phyloP scores from a whole-genome alignment of 305 asterid species.

The Fraxinus sp. region DNA sequence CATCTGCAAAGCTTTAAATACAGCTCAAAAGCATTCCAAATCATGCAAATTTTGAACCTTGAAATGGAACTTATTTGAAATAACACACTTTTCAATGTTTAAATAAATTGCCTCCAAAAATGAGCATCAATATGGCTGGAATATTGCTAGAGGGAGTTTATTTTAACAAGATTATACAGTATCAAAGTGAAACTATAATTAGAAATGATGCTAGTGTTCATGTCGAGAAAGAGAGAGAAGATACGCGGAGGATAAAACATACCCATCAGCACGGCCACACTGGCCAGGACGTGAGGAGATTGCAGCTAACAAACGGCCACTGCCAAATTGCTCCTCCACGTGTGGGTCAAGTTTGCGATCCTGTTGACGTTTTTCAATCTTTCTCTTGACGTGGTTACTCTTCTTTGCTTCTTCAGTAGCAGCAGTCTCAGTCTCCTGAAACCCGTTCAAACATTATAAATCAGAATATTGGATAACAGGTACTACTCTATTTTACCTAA shows the following conservation, averaged over 20 bases:
- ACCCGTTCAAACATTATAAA: not conserved
- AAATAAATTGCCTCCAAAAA: not conserved
- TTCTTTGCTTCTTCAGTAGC: conserved; percentile 39
- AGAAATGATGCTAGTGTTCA: not conserved
- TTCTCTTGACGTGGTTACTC: conserved; percentile 46
- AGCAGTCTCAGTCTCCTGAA: conserved; percentile 35
- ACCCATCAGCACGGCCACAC: conserved; percentile 54
- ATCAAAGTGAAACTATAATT: not conserved
- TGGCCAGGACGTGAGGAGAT: conserved; percentile 55
- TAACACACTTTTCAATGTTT: not conserved
- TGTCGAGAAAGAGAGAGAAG: not conserved
- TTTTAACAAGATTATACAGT: not conserved
- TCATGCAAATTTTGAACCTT: not conserved
- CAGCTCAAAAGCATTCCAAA: not conserved
- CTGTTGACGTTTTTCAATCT: conserved; percentile 40
- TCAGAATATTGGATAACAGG: not conserved
- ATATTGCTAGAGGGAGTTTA: not conserved
- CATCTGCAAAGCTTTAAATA: not conserved
- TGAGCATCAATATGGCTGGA: not conserved
- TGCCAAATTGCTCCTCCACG: conserved; percentile 46
- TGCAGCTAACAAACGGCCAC: conserved; percentile 41
- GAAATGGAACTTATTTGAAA: not conserved
- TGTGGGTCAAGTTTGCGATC: conserved; percentile 41
- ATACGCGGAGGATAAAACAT: not conserved
- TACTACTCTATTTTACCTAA: not conserved